Evolutionary conservation across 2,329 filamentous ascomycete genomes (phyloP).

Genomic region (Aureobasidium sp.): DNA sequence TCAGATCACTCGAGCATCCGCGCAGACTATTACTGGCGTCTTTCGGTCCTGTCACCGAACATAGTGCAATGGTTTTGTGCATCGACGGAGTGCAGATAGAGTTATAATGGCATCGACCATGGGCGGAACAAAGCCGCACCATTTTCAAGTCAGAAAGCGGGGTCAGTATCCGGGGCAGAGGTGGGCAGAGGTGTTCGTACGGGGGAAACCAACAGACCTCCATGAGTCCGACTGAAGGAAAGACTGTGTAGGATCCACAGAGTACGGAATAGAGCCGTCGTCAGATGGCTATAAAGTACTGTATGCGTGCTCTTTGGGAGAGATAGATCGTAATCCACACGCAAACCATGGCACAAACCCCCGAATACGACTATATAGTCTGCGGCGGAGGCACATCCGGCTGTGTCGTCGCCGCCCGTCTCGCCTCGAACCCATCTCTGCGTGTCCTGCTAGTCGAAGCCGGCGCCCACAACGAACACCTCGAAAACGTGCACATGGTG

Average conservation of each 20-base stretch:
- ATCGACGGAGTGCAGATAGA: too few relatives aligned
- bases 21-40: too few relatives aligned
- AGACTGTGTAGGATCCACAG: background rate
- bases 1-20: too few relatives aligned
- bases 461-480: conserved; percentile 22
- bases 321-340: too few relatives aligned
- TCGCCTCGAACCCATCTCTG: conserved; percentile 17
- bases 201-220: background rate
- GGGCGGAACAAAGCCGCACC: background rate
- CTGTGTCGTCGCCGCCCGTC: conserved; percentile 15
- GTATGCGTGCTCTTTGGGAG: too few relatives aligned
- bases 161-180: background rate
- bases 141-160: background rate
- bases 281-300: background rate
- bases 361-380: background rate
- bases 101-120: too few relatives aligned
- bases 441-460: conserved; percentile 21
- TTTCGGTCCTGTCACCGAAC: too few relatives aligned
- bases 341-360: background rate
- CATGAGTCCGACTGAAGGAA: background rate
- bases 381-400: conserved; percentile 2
- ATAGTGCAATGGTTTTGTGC: too few relatives aligned
- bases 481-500: conserved; percentile 47
- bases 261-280: background rate
- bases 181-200: background rate